Evolutionary conservation across 78 protist genomes (phyloP), one percentile per base, ranked within the genome.

Genomic region (Dictyostelium purpureum): DNA sequence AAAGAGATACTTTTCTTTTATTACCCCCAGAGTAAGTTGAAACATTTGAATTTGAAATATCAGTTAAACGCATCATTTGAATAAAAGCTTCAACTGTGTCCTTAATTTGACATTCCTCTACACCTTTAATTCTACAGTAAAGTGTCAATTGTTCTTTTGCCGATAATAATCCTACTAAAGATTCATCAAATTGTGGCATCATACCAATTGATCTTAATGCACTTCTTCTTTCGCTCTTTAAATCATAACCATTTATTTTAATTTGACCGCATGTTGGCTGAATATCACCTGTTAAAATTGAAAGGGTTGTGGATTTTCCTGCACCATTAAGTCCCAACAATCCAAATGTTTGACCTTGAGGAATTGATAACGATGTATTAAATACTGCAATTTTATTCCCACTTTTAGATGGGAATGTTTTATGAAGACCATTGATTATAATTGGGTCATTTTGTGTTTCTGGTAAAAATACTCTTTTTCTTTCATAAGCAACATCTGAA

Each of bases 261-360:
- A 95, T 76, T 33, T 33, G 16, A 37, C 98, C 98, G 10, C 54
- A 21, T 14, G 67, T 59, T 1, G 96, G 92, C 14, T 38, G 9
- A 2, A 70, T 9, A 71, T 93, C 43, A 45, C 98, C 98, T 1
- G 96, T 67, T n/a, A 97, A 89, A 71, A 97, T 88, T 26, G 21
- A 24, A 5, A 97, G 47, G 5, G 95, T 89, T 2, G 98, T 97
- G 19, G 97, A 65, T 77, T 77, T 77, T 40, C 99, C 99, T 0
- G 98, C 97, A 21, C 99, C 99, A 70, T 96, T 98, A 28, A 96
- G 94, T 4, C 91, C 91, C 5, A 85, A 40, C 35, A 85, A 19
- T 21, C 74, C 87, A 77, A 77, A 61, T 40, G 45, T 42, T 26
- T 57, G 42, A 42, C 87, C 87, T 6, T 18, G 31, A 7, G 24